phyloP scores from a whole-genome alignment of 2,329 filamentous ascomycete species.

The Diaporthe destruens region DNA sequence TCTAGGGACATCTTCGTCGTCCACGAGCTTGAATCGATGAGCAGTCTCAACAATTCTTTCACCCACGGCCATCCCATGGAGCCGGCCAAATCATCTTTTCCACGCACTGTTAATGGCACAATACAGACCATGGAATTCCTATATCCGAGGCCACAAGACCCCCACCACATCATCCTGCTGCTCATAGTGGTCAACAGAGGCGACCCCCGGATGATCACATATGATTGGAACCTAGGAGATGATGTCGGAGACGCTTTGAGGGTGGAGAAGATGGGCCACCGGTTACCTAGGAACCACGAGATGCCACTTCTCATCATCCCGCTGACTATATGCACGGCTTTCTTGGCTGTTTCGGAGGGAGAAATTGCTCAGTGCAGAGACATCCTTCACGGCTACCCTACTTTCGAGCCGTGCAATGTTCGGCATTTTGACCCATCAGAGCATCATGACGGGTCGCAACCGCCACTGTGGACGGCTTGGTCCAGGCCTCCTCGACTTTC shows the following conservation, averaged over 20 bases:
- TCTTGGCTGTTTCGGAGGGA: slow-evolving; percentile 74
- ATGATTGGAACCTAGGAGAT: slow-evolving; percentile 71
- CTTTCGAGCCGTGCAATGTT: slow-evolving; percentile 60
- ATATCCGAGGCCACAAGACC: slow-evolving; percentile 74
- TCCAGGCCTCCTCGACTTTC: slow-evolving; percentile 78
- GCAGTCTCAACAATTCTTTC: slow-evolving; percentile 64
- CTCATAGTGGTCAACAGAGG: slow-evolving; percentile 68
- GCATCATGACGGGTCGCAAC: slow-evolving; percentile 60
- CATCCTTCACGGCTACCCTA: slow-evolving; percentile 64
- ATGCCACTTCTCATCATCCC: slow-evolving; percentile 80
- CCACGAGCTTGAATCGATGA: slow-evolving; percentile 74
- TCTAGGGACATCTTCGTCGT: slow-evolving; percentile 78
- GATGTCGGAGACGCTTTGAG: slow-evolving; percentile 60
- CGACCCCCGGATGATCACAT: slow-evolving; percentile 65
- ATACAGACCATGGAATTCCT: slow-evolving; percentile 92
- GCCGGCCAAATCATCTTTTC: slow-evolving; percentile 66
- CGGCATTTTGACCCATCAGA: slow-evolving; percentile 55
- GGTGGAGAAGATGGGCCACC: slow-evolving; percentile 62
- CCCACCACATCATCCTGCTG: slow-evolving; percentile 81
- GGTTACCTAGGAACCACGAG: slow-evolving; percentile 63
- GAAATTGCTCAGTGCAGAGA: slow-evolving; percentile 69
- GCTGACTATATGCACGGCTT: slow-evolving; percentile 76
- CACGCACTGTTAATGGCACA: slow-evolving; percentile 72
- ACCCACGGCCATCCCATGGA: slow-evolving; percentile 58
- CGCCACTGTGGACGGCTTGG: slow-evolving; percentile 86